These are phyloP conservation scores for Acanthamoeba sp. DNA, from an alignment of 208 protist genomes.

Conservation along the genomic window DNA sequence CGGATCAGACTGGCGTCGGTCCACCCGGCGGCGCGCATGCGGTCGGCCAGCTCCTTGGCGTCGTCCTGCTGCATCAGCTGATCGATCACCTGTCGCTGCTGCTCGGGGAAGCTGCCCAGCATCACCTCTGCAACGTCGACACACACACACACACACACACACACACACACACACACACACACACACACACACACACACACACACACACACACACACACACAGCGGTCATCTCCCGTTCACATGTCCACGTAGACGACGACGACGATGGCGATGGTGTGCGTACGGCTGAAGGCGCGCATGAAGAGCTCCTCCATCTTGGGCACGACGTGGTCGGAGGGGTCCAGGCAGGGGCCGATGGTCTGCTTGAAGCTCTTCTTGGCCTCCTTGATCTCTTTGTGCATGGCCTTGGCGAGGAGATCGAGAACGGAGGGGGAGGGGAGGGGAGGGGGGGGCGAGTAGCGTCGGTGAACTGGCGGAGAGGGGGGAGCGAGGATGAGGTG, in stretches of 20 bases:
- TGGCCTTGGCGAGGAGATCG: neutral
- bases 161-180: neutral
- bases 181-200: neutral
- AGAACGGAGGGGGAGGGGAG: no score
- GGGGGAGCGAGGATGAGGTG: neutral
- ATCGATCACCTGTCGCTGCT: slow-evolving; percentile 28
- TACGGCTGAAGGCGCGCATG: slow-evolving; percentile 30
- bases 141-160: neutral
- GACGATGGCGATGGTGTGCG: neutral
- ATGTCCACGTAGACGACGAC: no score
- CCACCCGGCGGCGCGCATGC: neutral
- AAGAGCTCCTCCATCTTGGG: slow-evolving; percentile 2
- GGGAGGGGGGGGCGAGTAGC: no score
- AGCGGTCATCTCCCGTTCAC: neutral
- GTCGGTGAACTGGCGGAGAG: no score
- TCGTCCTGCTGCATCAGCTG: neutral
- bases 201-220: neutral
- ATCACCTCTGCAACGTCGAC: neutral
- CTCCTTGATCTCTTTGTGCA: neutral
- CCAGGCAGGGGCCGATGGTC: slow-evolving; percentile 11
- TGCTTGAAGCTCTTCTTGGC: slow-evolving; percentile 5
- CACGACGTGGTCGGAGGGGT: neutral
- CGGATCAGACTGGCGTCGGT: neutral
- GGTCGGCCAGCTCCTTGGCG: neutral
- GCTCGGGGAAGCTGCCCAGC: slow-evolving; percentile 23